phyloP scores from a whole-genome alignment of 2,329 filamentous ascomycete genomes.

The Conoideocrella luteorostrata region DNA sequence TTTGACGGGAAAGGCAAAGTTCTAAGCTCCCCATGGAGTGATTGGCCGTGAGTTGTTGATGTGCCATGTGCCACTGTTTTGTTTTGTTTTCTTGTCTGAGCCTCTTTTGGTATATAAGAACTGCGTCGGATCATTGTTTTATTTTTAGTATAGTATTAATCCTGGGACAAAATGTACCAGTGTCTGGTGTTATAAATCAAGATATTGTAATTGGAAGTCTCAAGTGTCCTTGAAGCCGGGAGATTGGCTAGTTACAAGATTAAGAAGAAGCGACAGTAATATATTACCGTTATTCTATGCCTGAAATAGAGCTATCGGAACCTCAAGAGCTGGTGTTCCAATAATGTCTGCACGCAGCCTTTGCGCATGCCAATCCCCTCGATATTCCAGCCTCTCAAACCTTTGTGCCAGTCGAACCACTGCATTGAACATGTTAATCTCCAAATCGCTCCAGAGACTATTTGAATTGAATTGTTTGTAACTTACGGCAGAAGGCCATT shows the following conservation, averaged over 20 bases:
- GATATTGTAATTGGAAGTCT: too few species aligned
- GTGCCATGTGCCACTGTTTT: background rate
- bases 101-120: too few species aligned
- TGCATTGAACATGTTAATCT: constrained; percentile 22
- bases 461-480: too few species aligned
- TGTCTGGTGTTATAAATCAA: too few species aligned
- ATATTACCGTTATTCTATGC: too few species aligned
- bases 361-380: constrained; percentile 36
- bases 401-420: constrained; percentile 48
- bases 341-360: constrained; percentile 35
- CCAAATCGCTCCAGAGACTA: background rate
- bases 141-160: too few species aligned
- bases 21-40: constrained; percentile 48
- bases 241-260: too few species aligned
- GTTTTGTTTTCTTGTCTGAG: background rate
- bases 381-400: constrained; percentile 47
- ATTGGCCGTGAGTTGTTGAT: constrained; percentile 31
- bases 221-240: too few species aligned
- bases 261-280: too few species aligned
- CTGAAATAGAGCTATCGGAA: constrained; percentile 31
- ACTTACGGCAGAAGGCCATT: constrained; percentile 43
- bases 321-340: constrained; percentile 32
- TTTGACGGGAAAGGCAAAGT: constrained; percentile 56
- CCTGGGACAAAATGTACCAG: too few species aligned
- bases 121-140: too few species aligned